Evolutionary conservation across 495 filamentous ascomycete genomes (phyloP).

Genomic region (Glonium stellatum): DNA sequence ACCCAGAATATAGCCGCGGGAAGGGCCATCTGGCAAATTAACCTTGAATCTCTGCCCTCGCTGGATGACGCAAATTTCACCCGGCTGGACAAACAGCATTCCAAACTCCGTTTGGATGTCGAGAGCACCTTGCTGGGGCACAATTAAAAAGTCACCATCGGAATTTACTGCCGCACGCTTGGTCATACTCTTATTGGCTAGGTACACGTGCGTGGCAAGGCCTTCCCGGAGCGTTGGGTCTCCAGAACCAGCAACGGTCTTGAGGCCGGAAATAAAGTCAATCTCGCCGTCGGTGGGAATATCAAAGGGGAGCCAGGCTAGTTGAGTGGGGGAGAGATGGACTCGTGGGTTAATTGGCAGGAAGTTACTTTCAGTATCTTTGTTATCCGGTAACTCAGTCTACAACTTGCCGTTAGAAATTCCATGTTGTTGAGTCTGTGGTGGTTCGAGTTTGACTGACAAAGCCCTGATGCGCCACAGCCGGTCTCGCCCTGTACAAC

Average conservation of each 20-base stretch:
- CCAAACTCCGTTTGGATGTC: slow-evolving; percentile 49
- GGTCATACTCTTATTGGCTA: slow-evolving; percentile 43
- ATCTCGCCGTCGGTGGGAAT: slow-evolving; percentile 37
- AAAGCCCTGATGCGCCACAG: slow-evolving; percentile 47
- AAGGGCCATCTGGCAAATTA: slow-evolving; percentile 38
- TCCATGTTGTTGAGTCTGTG: not conserved
- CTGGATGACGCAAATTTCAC: slow-evolving; percentile 45
- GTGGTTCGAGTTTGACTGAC: slow-evolving; percentile 24
- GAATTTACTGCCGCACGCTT: slow-evolving; percentile 45
- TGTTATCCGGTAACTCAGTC: slow-evolving; percentile 46
- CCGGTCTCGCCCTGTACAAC: slow-evolving; percentile 43
- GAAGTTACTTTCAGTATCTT: slow-evolving; percentile 40
- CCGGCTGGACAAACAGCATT: slow-evolving; percentile 43
- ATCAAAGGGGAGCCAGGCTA: slow-evolving; percentile 46
- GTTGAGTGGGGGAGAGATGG: slow-evolving; percentile 53
- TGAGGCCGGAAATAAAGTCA: slow-evolving; percentile 44
- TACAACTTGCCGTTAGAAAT: slow-evolving; percentile 5
- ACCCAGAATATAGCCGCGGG: slow-evolving; percentile 41
- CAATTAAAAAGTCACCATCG: slow-evolving; percentile 45
- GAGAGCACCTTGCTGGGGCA: slow-evolving; percentile 44
- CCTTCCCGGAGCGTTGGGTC: slow-evolving; percentile 46
- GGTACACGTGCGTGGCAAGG: slow-evolving; percentile 43
- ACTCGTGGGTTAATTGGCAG: slow-evolving; percentile 47
- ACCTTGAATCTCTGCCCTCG: slow-evolving; percentile 46
- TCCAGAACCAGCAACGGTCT: slow-evolving; percentile 45